A percentile compares a stretch with the other conserved stretches of the same genome.
phyloP scores from a whole-genome alignment of 331 rosid genomes.

The Quercus tomentella region DNA sequence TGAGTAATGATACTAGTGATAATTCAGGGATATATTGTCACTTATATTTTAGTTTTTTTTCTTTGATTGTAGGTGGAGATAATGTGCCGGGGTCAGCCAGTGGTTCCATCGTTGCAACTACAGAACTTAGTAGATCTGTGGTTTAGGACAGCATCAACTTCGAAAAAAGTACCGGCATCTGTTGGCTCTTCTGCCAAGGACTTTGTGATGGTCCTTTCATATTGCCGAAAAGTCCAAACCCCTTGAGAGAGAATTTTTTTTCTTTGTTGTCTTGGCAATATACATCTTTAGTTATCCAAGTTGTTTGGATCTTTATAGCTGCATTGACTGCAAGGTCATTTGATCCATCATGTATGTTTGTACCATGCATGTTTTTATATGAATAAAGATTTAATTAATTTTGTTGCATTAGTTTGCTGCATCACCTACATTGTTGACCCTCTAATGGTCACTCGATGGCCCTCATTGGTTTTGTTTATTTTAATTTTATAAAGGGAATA shows the following conservation, averaged over 20 bases:
- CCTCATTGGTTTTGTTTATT: no score
- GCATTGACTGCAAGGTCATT: background rate
- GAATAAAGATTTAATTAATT: constrained; percentile 11
- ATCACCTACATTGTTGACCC: constrained; percentile 5
- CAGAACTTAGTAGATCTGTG: constrained; percentile 81
- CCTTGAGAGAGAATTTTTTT: constrained; percentile 18
- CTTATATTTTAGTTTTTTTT: background rate
- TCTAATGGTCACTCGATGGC: background rate
- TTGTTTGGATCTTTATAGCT: background rate
- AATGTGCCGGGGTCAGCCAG: constrained; percentile 79
- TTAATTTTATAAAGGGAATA: no score
- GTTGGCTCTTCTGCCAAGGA: constrained; percentile 97
- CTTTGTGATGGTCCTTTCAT: constrained; percentile 89
- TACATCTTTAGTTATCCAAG: background rate
- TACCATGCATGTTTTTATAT: background rate
- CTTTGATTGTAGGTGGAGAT: constrained; percentile 63
- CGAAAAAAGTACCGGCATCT: constrained; percentile 63
- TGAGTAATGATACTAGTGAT: background rate
- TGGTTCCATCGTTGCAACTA: constrained; percentile 64
- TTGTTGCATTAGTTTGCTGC: constrained; percentile 22
- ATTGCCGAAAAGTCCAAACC: constrained; percentile 55
- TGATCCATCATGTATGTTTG: background rate
- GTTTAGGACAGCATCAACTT: constrained; percentile 70
- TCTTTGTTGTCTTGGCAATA: background rate
- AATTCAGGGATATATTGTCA: background rate